phyloP scores from a whole-genome alignment of 1,139 yeast species.

The Candida glucosophila region DNA sequence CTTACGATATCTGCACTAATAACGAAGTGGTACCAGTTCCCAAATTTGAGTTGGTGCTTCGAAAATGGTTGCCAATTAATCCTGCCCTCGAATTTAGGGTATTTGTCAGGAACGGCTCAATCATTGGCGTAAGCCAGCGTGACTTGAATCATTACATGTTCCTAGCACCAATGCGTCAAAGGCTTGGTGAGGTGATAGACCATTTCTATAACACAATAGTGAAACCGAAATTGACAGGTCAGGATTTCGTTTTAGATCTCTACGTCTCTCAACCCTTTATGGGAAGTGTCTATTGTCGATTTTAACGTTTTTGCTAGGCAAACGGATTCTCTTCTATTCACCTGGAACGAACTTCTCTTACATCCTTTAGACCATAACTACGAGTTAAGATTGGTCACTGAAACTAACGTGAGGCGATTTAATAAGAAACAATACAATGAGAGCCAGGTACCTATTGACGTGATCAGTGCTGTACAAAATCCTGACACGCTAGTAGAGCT shows the following conservation, averaged over 20 bases:
- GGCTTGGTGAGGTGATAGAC: constrained; percentile 41
- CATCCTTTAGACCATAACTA: constrained; percentile 13
- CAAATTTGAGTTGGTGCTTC: constrained; percentile 57
- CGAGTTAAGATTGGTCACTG: constrained; percentile 57
- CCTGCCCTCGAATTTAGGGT: constrained; percentile 90
- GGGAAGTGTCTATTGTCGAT: constrained; percentile 62
- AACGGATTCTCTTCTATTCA: constrained; percentile 67
- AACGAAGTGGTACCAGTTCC: constrained; percentile 11
- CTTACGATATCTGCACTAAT: constrained; percentile 39
- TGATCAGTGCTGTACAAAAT: constrained; percentile 73
- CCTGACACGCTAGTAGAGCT: constrained; percentile 57
- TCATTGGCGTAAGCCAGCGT: constrained; percentile 75
- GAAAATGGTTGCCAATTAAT: constrained; percentile 73
- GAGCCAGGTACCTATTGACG: constrained; percentile 84
- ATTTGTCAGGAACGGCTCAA: constrained; percentile 53
- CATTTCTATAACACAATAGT: constrained; percentile 41
- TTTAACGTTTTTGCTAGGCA: constrained; percentile 76
- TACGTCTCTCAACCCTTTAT: constrained; percentile 72
- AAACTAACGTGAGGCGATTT: constrained; percentile 63
- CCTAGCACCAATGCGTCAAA: constrained; percentile 38
- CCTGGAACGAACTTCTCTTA: constrained; percentile 69
- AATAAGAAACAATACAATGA: constrained; percentile 79
- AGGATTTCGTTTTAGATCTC: constrained; percentile 63
- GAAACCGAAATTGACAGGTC: constrained; percentile 44
- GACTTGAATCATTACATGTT: constrained; percentile 79